A percentile compares a stretch with the other conserved stretches of the same genome.
phyloP scores from a whole-genome alignment of 164 flowering plant species.

The Chimonanthus salicifolius region DNA sequence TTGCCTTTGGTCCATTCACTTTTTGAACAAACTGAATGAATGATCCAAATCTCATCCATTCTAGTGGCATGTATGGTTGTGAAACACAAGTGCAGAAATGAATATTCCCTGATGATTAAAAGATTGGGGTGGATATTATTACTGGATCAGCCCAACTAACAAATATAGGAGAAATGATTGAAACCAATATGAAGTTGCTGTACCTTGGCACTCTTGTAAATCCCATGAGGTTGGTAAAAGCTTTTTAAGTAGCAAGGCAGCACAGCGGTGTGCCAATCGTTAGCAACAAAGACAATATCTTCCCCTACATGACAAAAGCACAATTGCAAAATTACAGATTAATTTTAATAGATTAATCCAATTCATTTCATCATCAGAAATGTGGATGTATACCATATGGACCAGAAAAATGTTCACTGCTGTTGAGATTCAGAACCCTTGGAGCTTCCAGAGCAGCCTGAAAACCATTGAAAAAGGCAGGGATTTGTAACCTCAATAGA shows the following conservation, averaged over 20 bases:
- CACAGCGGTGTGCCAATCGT: slow-evolving; percentile 86
- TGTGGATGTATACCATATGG: slow-evolving; percentile 54
- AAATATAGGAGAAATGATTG: not conserved
- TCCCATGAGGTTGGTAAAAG: slow-evolving; percentile 54
- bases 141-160: not conserved
- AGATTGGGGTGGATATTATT: no score
- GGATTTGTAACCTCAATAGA: not conserved
- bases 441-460: slow-evolving; percentile 94
- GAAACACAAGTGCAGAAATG: not conserved
- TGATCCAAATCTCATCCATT: not conserved
- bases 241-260: slow-evolving; percentile 77
- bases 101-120: not conserved
- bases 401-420: slow-evolving; percentile 65
- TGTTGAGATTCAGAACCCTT: slow-evolving; percentile 60
- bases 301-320: slow-evolving; percentile 43
- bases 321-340: not conserved
- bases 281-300: slow-evolving; percentile 65
- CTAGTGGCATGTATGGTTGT: not conserved
- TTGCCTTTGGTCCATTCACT: not conserved
- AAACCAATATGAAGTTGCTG: not conserved
- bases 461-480: not conserved
- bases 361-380: not conserved
- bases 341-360: not conserved
- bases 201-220: slow-evolving; percentile 67
- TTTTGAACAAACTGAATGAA: not conserved